phyloP scores from a whole-genome alignment of 1,284 basidiomycete species.

The Ceratobasidium sp. region DNA sequence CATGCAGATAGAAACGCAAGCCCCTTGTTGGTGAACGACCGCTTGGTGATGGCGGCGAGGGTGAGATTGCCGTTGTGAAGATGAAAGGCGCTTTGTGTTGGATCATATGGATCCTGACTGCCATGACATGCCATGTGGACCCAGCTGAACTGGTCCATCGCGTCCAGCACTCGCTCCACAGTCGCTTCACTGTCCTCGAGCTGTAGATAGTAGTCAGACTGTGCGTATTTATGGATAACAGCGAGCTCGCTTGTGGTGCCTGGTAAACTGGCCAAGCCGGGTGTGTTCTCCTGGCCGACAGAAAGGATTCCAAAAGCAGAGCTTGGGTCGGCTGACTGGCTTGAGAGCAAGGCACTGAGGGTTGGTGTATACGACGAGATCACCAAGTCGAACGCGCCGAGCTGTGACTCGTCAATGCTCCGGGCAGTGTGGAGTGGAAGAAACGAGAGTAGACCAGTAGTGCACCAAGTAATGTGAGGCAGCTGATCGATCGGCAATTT shows the following conservation, averaged over 20 bases:
- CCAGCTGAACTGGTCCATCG: too few species aligned
- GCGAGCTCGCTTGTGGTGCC: background rate
- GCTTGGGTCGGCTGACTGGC: background rate
- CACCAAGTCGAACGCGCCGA: constrained; percentile 41
- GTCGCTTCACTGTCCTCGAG: background rate
- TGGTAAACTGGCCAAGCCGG: background rate
- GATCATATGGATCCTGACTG: too few species aligned
- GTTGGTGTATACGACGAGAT: constrained; percentile 47
- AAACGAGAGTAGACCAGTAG: constrained; percentile 40
- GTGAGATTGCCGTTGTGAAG: too few species aligned
- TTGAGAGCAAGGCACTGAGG: too few species aligned
- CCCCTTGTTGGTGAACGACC: background rate
- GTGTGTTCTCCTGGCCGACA: background rate
- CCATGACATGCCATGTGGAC: too few species aligned
- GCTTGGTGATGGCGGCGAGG: too few species aligned
- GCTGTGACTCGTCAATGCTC: constrained; percentile 22
- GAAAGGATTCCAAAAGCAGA: background rate
- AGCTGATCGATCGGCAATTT: constrained; percentile 5
- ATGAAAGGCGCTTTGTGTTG: too few species aligned
- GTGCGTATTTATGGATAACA: background rate
- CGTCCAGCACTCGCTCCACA: too few species aligned
- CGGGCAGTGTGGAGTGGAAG: constrained; percentile 47
- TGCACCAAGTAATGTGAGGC: constrained; percentile 41
- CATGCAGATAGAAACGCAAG: background rate
- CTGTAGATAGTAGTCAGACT: background rate